phyloP scores from a whole-genome alignment of 2,329 filamentous ascomycete species.

The Nigrospora osmanthi region DNA sequence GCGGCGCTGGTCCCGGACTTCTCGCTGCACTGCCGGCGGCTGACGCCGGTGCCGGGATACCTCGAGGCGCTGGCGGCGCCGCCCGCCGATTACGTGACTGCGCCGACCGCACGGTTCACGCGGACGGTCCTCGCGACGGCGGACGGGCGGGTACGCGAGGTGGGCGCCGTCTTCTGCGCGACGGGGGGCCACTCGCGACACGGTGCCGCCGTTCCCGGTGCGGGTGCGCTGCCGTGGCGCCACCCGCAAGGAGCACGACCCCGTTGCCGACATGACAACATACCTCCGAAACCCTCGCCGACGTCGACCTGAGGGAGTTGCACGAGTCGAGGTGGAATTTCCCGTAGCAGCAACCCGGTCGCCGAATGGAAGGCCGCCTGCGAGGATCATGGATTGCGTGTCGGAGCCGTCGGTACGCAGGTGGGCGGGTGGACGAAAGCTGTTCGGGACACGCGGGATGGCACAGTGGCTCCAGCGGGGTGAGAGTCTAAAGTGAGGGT shows the following conservation, averaged over 20 bases:
- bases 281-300: slow-evolving; percentile 50
- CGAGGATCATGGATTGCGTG: too few species aligned
- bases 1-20: slow-evolving; percentile 53
- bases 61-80: slow-evolving; percentile 54
- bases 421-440: too few species aligned
- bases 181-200: slow-evolving; percentile 58
- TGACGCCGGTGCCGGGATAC: slow-evolving; percentile 61
- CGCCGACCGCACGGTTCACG: slow-evolving; percentile 50
- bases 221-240: slow-evolving; percentile 53
- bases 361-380: too few species aligned
- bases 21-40: slow-evolving; percentile 54
- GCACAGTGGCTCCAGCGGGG: too few species aligned
- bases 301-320: slow-evolving; percentile 52
- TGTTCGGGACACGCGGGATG: too few species aligned
- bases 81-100: slow-evolving; percentile 55
- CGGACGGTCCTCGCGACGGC: slow-evolving; percentile 50
- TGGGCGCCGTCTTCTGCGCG: slow-evolving; percentile 60
- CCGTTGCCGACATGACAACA: slow-evolving; percentile 50
- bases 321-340: slow-evolving; percentile 61
- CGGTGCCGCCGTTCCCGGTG: slow-evolving; percentile 54
- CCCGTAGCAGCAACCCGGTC: too few species aligned
- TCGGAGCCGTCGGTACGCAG: too few species aligned
- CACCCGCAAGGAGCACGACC: slow-evolving; percentile 49
- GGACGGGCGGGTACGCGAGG: slow-evolving; percentile 47
- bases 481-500: too few species aligned